Evolutionary conservation across 345 rosid genomes (phyloP).

Genomic region (Pelargonium nanum): DNA sequence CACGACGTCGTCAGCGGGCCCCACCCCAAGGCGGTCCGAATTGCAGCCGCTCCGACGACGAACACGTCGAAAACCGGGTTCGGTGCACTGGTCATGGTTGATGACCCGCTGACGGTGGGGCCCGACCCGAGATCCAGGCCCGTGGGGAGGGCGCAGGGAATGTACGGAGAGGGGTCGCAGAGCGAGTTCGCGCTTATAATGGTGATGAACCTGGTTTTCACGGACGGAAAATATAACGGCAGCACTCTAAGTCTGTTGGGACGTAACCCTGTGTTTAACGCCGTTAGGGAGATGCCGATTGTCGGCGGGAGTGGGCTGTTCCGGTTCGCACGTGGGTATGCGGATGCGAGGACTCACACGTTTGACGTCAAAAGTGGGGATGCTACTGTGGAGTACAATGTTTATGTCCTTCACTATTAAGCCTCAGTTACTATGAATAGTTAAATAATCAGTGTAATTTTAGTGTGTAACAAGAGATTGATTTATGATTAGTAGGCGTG

Average conservation of each 20-base stretch:
- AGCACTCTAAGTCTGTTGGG: neutral
- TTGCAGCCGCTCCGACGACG: neutral
- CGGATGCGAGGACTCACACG: neutral
- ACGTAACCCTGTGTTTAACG: neutral
- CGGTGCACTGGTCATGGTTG: neutral
- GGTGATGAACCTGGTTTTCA: conserved; percentile 9
- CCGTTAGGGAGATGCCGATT: neutral
- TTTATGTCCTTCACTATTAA: neutral
- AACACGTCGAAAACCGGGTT: conserved; percentile 1
- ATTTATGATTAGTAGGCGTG: too few relatives aligned
- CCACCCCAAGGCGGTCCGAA: neutral
- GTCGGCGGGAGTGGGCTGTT: neutral
- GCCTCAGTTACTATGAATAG: too few relatives aligned
- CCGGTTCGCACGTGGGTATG: neutral
- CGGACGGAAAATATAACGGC: conserved; percentile 4
- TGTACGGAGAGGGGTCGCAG: conserved; percentile 3
- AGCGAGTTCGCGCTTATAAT: neutral
- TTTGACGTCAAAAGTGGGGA: neutral
- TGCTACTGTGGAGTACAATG: neutral
- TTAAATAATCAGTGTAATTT: too few relatives aligned
- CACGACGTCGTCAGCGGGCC: conserved; percentile 3
- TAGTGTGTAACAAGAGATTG: too few relatives aligned
- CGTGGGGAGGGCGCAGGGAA: conserved; percentile 14
- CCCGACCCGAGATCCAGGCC: conserved; percentile 9
- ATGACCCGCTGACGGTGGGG: conserved; percentile 7